phyloP scores from a whole-genome alignment of 768 basidiomycete genomes.

The Rubroboletus satanas region DNA sequence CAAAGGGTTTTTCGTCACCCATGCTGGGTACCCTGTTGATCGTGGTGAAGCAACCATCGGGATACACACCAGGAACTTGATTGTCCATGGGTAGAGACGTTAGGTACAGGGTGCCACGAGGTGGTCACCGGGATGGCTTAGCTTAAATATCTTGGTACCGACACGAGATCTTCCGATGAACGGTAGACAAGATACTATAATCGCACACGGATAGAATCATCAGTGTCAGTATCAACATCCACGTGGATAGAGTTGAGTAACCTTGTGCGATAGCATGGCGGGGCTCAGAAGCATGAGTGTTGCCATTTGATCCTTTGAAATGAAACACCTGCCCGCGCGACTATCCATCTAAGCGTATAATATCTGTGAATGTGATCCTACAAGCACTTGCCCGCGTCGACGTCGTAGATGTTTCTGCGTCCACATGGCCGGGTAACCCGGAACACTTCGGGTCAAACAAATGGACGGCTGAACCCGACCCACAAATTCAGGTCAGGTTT shows the following conservation, averaged over 20 bases:
- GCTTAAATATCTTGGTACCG: conserved; percentile 1
- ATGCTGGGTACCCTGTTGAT: neutral
- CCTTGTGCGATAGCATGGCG: neutral
- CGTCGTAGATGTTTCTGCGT: neutral
- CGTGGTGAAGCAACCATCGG: neutral
- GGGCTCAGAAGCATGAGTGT: neutral
- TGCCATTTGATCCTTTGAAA: neutral
- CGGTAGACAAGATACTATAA: neutral
- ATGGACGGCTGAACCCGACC: neutral
- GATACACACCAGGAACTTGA: neutral
- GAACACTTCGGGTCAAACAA: neutral
- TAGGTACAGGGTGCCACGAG: neutral
- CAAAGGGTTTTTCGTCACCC: conserved; percentile 10
- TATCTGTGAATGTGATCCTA: too few relatives aligned
- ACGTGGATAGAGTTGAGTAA: neutral
- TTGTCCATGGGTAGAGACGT: conserved; percentile 4
- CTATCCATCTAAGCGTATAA: neutral
- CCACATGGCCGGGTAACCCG: neutral
- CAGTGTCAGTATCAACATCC: neutral
- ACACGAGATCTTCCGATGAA: neutral
- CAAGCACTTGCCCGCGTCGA: neutral
- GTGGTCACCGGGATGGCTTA: neutral
- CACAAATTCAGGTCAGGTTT: neutral
- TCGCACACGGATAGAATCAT: neutral
- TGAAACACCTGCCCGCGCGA: neutral